phyloP scores from a whole-genome alignment of 495 filamentous ascomycete genomes.

The Evansstolkia leycettana region DNA sequence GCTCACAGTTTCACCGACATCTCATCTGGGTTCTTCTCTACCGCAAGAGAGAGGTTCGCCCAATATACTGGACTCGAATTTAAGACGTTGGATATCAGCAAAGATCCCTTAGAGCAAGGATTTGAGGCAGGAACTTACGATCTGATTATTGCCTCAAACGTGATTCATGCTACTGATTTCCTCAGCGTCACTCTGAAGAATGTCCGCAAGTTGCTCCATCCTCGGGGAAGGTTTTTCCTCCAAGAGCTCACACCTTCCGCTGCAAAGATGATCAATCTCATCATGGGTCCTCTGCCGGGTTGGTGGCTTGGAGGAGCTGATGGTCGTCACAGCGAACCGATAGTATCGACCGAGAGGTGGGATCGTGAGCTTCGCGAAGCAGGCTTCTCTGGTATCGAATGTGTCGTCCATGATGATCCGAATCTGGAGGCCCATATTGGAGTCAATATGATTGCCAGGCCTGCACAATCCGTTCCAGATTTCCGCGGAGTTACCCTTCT shows the following conservation, averaged over 20 bases:
- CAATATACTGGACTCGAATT: conserved; percentile 28
- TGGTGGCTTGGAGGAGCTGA: conserved; percentile 10
- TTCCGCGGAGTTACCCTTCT: too few species aligned
- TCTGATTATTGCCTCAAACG: conserved; percentile 38
- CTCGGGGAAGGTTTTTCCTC: too few species aligned
- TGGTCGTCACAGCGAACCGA: conserved; percentile 3
- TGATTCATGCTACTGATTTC: conserved; percentile 46
- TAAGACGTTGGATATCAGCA: conserved; percentile 32
- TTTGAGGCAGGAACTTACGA: conserved; percentile 35
- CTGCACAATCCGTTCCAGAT: too few species aligned
- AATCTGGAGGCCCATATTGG: too few species aligned
- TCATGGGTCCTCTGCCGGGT: conserved; percentile 10
- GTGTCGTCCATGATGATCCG: background rate
- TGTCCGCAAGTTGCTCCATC: too few species aligned
- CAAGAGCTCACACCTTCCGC: too few species aligned
- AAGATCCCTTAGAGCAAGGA: conserved; percentile 35
- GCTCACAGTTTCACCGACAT: conserved; percentile 27
- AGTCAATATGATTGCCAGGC: too few species aligned
- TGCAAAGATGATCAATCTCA: too few species aligned
- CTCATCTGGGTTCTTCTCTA: conserved; percentile 37
- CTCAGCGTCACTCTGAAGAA: conserved; percentile 29
- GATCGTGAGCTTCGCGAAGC: background rate
- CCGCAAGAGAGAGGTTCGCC: conserved; percentile 31
- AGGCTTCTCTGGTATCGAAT: background rate
- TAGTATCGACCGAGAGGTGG: conserved; percentile 12